These are phyloP conservation scores for Acanthamoeba culbertsoni DNA, from an alignment of 208 protist genomes.

Conservation along the genomic window DNA sequence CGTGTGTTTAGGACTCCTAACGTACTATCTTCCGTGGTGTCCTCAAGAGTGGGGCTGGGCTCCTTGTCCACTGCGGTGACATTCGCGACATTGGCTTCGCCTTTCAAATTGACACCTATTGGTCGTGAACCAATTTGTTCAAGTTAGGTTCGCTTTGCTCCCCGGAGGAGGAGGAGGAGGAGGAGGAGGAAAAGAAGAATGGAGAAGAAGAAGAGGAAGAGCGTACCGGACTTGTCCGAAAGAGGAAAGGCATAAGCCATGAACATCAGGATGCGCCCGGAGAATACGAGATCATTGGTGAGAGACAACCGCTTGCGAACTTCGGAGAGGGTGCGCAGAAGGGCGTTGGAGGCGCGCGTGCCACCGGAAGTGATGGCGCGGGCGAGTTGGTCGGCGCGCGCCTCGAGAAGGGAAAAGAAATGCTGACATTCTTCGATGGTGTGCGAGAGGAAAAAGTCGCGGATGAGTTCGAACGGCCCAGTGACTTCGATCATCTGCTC, in stretches of 20 bases:
- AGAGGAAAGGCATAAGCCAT: slow-evolving; percentile 41
- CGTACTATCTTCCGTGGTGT: background rate
- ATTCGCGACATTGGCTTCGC: slow-evolving; percentile 38
- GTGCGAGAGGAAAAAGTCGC: slow-evolving; percentile 14
- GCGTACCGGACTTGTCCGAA: slow-evolving; percentile 13
- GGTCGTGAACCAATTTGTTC: background rate
- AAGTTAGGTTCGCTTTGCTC: background rate
- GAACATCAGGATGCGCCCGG: slow-evolving; percentile 39
- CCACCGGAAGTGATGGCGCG: background rate
- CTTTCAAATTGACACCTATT: slow-evolving; percentile 12
- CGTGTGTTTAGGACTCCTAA: no score
- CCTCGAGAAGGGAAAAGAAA: slow-evolving; percentile 3
- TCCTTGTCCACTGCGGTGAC: slow-evolving; percentile 18
- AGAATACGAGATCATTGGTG: slow-evolving; percentile 19
- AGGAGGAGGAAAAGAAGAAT: background rate
- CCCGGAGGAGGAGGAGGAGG: background rate
- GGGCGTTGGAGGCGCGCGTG: background rate
- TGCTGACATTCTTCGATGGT: slow-evolving; percentile 42
- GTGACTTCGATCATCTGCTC: slow-evolving; percentile 11
- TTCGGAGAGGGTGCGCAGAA: background rate
- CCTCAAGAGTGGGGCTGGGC: background rate
- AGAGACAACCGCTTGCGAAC: slow-evolving; percentile 20
- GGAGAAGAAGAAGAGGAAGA: background rate
- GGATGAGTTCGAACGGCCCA: background rate
- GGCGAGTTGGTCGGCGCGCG: slow-evolving; percentile 13